Conservation (phyloP, 305 asterid species). For the Fraxinus albicans region DNA sequence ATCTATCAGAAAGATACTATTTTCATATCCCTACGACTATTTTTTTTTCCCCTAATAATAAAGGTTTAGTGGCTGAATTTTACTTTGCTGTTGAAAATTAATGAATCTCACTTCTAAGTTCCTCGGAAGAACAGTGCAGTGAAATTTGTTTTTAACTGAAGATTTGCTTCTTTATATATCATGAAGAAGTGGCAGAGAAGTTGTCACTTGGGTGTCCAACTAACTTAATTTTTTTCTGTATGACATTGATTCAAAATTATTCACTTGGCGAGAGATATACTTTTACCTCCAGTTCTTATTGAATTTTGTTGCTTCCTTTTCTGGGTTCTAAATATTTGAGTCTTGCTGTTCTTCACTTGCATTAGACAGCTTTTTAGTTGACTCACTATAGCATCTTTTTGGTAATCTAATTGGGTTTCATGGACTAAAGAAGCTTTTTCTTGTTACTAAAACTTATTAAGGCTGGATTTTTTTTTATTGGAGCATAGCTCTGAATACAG, state of each 20-base stretch:
- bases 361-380: not conserved
- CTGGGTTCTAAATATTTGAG: not conserved
- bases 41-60: conserved; percentile 9
- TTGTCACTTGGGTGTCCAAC: not conserved
- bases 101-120: not conserved
- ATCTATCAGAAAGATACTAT: conserved; percentile 17
- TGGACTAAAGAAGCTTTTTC: not conserved
- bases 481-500: not conserved
- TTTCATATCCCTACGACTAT: conserved; percentile 2
- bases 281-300: not conserved
- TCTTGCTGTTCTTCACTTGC: not conserved
- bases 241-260: not conserved
- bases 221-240: not conserved
- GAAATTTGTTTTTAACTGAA: not conserved
- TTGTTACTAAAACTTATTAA: not conserved
- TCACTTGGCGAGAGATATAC: not conserved
- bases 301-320: conserved; percentile 1
- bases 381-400: not conserved
- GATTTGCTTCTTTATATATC: not conserved
- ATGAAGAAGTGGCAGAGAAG: not conserved
- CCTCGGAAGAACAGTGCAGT: not conserved
- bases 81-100: not conserved
- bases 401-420: not conserved
- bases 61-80: not conserved
- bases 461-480: not conserved